Evolutionary conservation across 768 basidiomycete genomes (phyloP), one percentile per base, ranked within the genome.

Genomic region (Sistotremastrum niveocremeum): DNA sequence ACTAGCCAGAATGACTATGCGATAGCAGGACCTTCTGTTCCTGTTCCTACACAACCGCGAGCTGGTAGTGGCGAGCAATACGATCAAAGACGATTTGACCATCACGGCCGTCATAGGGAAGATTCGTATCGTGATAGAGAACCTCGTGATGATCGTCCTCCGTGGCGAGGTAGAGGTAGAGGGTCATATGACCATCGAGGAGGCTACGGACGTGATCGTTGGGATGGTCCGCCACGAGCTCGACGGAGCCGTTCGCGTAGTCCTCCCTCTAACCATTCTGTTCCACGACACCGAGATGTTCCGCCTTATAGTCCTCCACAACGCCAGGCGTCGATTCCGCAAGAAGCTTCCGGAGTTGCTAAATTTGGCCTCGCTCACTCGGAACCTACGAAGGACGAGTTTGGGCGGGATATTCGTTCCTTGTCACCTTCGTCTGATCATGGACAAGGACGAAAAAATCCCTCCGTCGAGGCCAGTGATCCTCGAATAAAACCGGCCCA

Each of bases 391-490:
- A 85, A 78, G 62, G 85, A 89, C 72, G 85, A 89, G 62, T 89
- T 89, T 62, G 85, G 86, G 53, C 79, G 86, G 55, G 84, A 88
- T 59, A 71, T 86, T 57, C 72, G 85, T 54, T 65, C 73, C 34
- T 62, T 65, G 37, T 77, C 82, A 36, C 66, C 72, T 40, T 8
- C 35, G 46, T 12, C 32, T 20, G 20, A 20, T 20, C 20, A 20
- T 20, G 20, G 20, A 20, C 20, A 20, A 20, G 49, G 49, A 54
- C 33, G 48, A 45, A 33, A 39, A 34, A 37, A 44, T 37, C 29
- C 36, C 45, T 38, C 29, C 33, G 46, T 37, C 37, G 35, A 20
- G 33, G 42, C 40, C 12, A 28, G 35, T 44, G 20, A 20, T 20
- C 20, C 20, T 20, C 20, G 20, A 20, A 20, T 20, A 20, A 31